These are phyloP conservation scores for Gymnopilus junonius DNA, from an alignment of 768 basidiomycete genomes.

Conservation along the genomic window DNA sequence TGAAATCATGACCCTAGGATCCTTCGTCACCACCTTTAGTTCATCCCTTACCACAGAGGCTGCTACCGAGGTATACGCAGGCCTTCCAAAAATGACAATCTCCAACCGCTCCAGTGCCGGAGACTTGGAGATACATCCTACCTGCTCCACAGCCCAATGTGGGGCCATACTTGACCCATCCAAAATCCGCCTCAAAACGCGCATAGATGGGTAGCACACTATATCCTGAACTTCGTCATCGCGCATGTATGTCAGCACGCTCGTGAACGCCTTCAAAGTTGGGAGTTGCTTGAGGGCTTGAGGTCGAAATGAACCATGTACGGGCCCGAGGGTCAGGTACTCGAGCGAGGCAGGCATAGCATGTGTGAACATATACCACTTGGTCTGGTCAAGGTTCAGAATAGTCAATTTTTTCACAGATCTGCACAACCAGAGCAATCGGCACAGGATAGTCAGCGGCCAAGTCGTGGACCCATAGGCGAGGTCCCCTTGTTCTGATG, in stretches of 20 bases:
- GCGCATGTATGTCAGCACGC: slow-evolving; percentile 35
- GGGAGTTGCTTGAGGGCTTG: slow-evolving; percentile 30
- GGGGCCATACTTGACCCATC: slow-evolving; percentile 22
- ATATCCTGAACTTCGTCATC: slow-evolving; percentile 38
- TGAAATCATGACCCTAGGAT: slow-evolving; percentile 14
- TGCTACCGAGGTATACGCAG: background rate
- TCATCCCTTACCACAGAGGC: slow-evolving; percentile 1
- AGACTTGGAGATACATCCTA: slow-evolving; percentile 27
- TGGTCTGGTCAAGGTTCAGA: slow-evolving; percentile 34
- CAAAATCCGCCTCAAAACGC: slow-evolving; percentile 30
- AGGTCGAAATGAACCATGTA: slow-evolving; percentile 36
- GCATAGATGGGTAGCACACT: slow-evolving; percentile 31
- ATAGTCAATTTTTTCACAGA: slow-evolving; percentile 33
- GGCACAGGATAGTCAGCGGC: slow-evolving; percentile 36
- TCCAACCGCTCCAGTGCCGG: slow-evolving; percentile 29
- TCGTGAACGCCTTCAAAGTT: slow-evolving; percentile 33
- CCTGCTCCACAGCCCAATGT: slow-evolving; percentile 32
- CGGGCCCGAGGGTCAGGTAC: slow-evolving; percentile 36
- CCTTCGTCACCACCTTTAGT: slow-evolving; percentile 11
- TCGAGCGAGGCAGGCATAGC: slow-evolving; percentile 34
- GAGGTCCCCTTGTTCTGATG: slow-evolving; percentile 25
- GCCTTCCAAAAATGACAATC: slow-evolving; percentile 24
- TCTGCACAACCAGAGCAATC: slow-evolving; percentile 32
- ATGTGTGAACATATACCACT: slow-evolving; percentile 33
- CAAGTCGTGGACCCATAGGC: slow-evolving; percentile 32